phyloP scores from a whole-genome alignment of 306 rosid genomes.

The Gynostemma pentaphyllum region DNA sequence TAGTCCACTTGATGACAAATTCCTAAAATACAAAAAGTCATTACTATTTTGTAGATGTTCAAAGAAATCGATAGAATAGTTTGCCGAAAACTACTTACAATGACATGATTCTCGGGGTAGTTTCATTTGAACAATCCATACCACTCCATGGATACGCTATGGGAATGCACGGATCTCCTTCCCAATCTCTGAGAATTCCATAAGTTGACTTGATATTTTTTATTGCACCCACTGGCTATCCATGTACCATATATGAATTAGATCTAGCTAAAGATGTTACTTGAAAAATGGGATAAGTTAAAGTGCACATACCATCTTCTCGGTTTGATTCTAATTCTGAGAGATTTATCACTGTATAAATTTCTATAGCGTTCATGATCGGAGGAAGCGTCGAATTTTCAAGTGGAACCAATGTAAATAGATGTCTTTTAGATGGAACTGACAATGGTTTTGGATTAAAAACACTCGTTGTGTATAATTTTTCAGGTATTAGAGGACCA shows the following conservation, averaged over 20 bases:
- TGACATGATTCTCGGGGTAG: neutral
- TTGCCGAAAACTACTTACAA: neutral
- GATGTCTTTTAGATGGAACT: neutral
- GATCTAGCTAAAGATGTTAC: too few relatives aligned
- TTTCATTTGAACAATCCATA: neutral
- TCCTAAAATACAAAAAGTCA: constrained; percentile 12
- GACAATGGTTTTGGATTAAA: neutral
- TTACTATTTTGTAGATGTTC: neutral
- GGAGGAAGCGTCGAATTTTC: constrained; percentile 40
- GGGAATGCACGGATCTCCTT: constrained; percentile 11
- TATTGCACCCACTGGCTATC: constrained; percentile 1
- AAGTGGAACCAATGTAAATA: constrained; percentile 14
- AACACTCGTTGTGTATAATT: constrained; percentile 17
- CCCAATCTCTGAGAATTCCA: neutral
- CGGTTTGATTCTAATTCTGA: constrained; percentile 21
- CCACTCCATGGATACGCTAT: constrained; percentile 7
- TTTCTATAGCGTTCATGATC: constrained; percentile 45
- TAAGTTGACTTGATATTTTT: constrained; percentile 2
- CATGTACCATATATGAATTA: neutral
- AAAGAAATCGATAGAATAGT: neutral
- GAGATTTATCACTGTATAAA: constrained; percentile 19
- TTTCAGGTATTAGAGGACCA: constrained; percentile 6
- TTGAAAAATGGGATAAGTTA: too few relatives aligned
- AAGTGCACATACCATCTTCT: constrained; percentile 29
- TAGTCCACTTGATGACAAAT: constrained; percentile 32